Evolutionary conservation across 2,329 filamentous ascomycete genomes (phyloP).

Genomic region (Lachnellula hyalina): DNA sequence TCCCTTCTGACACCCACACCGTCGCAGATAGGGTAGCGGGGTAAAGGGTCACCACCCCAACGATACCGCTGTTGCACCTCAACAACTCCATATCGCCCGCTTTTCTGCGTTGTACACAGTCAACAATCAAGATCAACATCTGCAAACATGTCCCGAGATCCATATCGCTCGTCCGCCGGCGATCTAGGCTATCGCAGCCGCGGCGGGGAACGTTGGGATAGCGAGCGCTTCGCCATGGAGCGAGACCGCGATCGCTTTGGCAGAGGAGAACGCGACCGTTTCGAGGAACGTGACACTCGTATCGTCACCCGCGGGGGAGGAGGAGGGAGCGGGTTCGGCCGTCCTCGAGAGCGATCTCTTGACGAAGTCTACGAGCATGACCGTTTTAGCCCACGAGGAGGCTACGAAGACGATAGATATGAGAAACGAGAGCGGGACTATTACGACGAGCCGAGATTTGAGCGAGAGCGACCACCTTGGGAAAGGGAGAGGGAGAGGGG

Average conservation of each 20-base stretch:
- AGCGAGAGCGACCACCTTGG: constrained; percentile 43
- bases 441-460: constrained; percentile 40
- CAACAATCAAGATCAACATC: neutral
- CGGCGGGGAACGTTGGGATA: constrained; percentile 44
- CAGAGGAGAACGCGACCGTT: constrained; percentile 31
- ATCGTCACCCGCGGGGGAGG: constrained; percentile 34
- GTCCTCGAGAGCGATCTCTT: constrained; percentile 41
- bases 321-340: constrained; percentile 24
- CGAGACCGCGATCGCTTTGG: constrained; percentile 40
- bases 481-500: constrained; percentile 28
- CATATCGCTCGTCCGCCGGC: constrained; percentile 31
- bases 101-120: neutral
- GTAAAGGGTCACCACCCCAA: neutral
- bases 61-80: neutral
- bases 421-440: constrained; percentile 36
- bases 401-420: constrained; percentile 31
- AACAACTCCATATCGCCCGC: neutral
- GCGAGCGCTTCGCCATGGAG: constrained; percentile 45
- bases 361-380: constrained; percentile 48
- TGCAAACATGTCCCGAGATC: constrained; percentile 27
- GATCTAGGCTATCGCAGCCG: constrained; percentile 33
- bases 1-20: neutral
- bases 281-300: constrained; percentile 47
- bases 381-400: constrained; percentile 33
- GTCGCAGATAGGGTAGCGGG: neutral